These are phyloP conservation scores for Marsdenia floribunda DNA, from an alignment of 257 asterid genomes.

Conservation along the genomic window DNA sequence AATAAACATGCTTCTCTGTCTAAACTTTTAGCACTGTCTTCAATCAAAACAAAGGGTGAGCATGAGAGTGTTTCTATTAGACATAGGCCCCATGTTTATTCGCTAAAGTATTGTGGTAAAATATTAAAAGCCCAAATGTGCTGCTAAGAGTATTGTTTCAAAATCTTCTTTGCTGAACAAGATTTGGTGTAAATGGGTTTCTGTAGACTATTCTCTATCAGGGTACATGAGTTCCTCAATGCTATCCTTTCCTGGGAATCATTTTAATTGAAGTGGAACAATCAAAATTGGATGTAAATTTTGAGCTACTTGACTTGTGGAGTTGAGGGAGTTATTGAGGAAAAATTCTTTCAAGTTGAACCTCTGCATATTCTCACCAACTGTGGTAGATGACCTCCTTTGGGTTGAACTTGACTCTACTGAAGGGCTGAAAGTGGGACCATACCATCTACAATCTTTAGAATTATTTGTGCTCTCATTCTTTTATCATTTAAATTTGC, in stretches of 20 bases:
- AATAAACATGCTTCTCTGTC: not conserved
- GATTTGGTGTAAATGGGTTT: not conserved
- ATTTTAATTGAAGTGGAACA: not conserved
- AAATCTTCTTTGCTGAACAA: not conserved
- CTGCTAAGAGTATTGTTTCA: not conserved
- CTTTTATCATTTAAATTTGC: not conserved
- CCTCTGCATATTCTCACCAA: not conserved
- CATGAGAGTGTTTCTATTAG: not conserved
- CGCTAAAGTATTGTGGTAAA: not conserved
- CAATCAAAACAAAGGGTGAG: not conserved
- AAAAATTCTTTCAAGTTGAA: not conserved
- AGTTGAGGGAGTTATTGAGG: not conserved
- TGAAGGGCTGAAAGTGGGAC: not conserved
- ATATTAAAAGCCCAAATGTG: not conserved
- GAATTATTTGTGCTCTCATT: not conserved
- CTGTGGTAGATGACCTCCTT: not conserved
- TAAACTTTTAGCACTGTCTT: not conserved
- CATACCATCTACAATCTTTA: not conserved
- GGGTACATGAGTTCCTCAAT: not conserved
- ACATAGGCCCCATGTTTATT: not conserved
- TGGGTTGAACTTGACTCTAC: not conserved
- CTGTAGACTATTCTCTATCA: not conserved
- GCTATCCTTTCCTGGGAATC: not conserved
- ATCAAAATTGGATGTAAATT: not conserved
- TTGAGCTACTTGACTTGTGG: not conserved